These are phyloP conservation scores for Malassezia dermatis DNA, from an alignment of 1,284 basidiomycete species.

Conservation along the genomic window DNA sequence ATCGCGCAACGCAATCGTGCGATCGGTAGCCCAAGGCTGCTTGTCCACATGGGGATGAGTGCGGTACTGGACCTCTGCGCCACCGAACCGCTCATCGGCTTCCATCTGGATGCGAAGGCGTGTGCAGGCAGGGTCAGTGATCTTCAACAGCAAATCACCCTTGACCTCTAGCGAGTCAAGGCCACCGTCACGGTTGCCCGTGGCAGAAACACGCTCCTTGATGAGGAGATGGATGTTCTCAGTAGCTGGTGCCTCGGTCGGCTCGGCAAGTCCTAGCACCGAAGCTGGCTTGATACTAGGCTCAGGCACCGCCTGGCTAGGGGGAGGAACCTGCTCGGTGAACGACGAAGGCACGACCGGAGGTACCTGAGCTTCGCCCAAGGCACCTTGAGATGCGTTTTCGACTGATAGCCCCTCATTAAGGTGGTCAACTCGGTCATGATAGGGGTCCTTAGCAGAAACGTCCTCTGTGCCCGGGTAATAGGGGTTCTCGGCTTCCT, in stretches of 20 bases:
- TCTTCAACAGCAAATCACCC: conserved; percentile 83
- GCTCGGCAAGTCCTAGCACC: neutral
- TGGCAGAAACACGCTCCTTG: conserved; percentile 70
- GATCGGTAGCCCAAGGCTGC: conserved; percentile 59
- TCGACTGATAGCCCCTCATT: neutral
- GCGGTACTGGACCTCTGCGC: conserved; percentile 70
- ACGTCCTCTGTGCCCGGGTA: neutral
- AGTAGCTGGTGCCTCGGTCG: neutral
- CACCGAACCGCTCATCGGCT: conserved; percentile 56
- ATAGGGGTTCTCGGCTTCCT: neutral
- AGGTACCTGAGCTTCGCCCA: neutral
- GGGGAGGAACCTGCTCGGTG: neutral
- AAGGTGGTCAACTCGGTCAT: neutral
- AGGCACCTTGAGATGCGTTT: neutral
- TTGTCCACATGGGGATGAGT: conserved; percentile 91
- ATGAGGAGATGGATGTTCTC: conserved; percentile 71
- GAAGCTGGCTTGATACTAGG: neutral
- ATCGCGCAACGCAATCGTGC: conserved; percentile 75
- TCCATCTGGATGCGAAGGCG: conserved; percentile 63
- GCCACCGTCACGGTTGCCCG: conserved; percentile 79
- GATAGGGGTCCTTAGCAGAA: neutral
- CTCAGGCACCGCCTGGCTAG: neutral
- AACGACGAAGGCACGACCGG: neutral
- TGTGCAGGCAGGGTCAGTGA: conserved; percentile 65
- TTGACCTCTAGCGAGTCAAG: conserved; percentile 78